Evolutionary conservation across 345 rosid genomes (phyloP).

Genomic region (Populus euphratica): DNA sequence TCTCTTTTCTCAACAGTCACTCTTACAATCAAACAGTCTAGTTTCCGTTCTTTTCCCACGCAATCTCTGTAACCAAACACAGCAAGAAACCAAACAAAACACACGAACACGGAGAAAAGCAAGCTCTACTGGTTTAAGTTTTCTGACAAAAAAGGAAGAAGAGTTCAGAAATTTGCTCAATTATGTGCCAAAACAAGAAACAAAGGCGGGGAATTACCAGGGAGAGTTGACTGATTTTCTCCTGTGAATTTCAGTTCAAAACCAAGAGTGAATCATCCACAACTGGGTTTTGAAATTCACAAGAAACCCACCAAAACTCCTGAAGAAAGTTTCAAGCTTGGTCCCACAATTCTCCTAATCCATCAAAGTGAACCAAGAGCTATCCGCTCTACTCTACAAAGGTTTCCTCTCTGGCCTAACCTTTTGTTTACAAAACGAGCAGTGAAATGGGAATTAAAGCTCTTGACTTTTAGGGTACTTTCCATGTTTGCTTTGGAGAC

Average conservation of each 20-base stretch:
- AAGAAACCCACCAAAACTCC: constrained; percentile 20
- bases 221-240: constrained; percentile 15
- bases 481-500: constrained; percentile 48
- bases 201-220: constrained; percentile 36
- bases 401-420: constrained; percentile 24
- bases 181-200: constrained; percentile 4
- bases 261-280: constrained; percentile 19
- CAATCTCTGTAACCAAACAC: background rate
- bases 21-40: background rate
- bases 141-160: background rate
- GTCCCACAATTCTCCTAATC: constrained; percentile 10
- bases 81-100: background rate
- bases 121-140: background rate
- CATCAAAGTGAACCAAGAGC: constrained; percentile 15
- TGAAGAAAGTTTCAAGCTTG: constrained; percentile 23
- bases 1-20: background rate
- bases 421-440: constrained; percentile 34
- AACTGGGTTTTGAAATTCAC: constrained; percentile 27
- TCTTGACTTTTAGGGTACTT: constrained; percentile 28
- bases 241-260: constrained; percentile 16
- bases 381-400: background rate
- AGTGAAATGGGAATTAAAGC: constrained; percentile 27
- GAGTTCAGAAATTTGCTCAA: constrained; percentile 3
- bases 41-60: background rate
- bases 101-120: background rate